Evolutionary conservation across 768 basidiomycete genomes (phyloP).

Genomic region (Trametes elegans): DNA sequence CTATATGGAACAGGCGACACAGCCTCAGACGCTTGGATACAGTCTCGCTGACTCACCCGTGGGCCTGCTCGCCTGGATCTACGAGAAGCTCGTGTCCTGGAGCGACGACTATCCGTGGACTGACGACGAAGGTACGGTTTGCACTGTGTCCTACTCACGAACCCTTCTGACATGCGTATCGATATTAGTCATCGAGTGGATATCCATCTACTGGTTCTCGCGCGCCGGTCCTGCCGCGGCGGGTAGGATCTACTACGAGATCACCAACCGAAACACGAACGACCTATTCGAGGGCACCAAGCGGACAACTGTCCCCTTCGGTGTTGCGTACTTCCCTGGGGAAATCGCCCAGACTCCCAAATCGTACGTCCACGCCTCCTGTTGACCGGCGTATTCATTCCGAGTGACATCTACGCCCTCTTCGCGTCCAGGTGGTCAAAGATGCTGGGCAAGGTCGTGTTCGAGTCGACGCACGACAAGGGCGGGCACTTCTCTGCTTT

Average conservation of each 20-base stretch:
- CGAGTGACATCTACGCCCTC: not conserved
- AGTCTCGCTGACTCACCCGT: slow-evolving; percentile 56
- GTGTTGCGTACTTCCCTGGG: slow-evolving; percentile 32
- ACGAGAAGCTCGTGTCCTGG: slow-evolving; percentile 34
- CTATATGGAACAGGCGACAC: slow-evolving; percentile 29
- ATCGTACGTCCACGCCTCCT: slow-evolving; percentile 17
- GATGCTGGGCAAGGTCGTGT: slow-evolving; percentile 27
- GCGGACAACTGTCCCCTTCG: slow-evolving; percentile 26
- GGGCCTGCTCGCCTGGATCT: slow-evolving; percentile 41
- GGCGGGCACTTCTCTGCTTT: slow-evolving; percentile 31
- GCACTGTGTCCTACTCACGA: not conserved
- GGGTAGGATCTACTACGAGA: slow-evolving; percentile 33
- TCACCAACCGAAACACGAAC: slow-evolving; percentile 2
- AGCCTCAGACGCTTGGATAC: slow-evolving; percentile 45
- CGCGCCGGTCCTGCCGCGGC: slow-evolving; percentile 32
- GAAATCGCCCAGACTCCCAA: slow-evolving; percentile 18
- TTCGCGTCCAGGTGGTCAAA: slow-evolving; percentile 22
- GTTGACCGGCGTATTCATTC: not conserved
- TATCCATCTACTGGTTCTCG: slow-evolving; percentile 38
- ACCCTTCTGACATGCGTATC: not conserved
- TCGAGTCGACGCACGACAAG: slow-evolving; percentile 22
- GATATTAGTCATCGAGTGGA: slow-evolving; percentile 33
- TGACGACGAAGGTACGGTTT: slow-evolving; percentile 48
- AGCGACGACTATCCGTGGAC: slow-evolving; percentile 54
- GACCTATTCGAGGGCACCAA: not conserved